Base-by-base conservation (phyloP, 2,329 filamentous ascomycete genomes). In the Pseudofabraea citricarpa region DNA sequence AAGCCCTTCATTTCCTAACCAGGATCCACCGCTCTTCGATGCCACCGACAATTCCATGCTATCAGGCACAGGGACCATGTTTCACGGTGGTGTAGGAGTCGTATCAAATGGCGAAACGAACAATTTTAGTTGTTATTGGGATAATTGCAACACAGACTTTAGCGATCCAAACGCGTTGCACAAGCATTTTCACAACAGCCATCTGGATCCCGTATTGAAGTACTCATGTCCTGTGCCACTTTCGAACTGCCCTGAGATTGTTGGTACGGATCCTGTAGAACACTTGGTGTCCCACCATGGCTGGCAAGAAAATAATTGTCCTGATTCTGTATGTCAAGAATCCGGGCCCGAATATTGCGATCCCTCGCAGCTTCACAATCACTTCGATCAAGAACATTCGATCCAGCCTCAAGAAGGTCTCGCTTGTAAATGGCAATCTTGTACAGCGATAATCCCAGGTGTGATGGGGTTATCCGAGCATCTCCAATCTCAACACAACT, bases 151-250 rank as follows among this genome's bases (percentile, higher is more conserved):
- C 12, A 45, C 51, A 20, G 31, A 43, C 10, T 49, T 59, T 26
- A 41, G 44, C 22, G 52, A 43, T 42, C 46, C 51, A 22, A 37
- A 56, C 13, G 51, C 56, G 16, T 58, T 50, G 52, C 32, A 50
- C 27, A 26, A 43, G 6, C 58, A 61, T 43, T 48, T 60, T 19
- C 56, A 60, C 32, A 38, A 47, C 12, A 41, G 49, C 21, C 59
- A 61, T 47, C 43, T 61, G 23, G 55, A 58, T 43, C 54, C 59
- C 13, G 56, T 59, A 40, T 50, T 59, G 47, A 45, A 39, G 7
- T 58, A 55, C 36, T 40, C 38, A 16, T 61, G 59, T 41, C 57
- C 58, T 16, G 47, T 59, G 16, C 50, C 49, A 39, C 48, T 41
- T 21, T 49, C 52, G 9, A 44, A 45, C 26, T 59, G 57, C 35